Percentiles rank a stretch among this genome's conserved stretches.
These are phyloP conservation scores for Colletotrichum sansevieriae DNA, from an alignment of 2,329 filamentous ascomycete genomes.

Conservation along the genomic window DNA sequence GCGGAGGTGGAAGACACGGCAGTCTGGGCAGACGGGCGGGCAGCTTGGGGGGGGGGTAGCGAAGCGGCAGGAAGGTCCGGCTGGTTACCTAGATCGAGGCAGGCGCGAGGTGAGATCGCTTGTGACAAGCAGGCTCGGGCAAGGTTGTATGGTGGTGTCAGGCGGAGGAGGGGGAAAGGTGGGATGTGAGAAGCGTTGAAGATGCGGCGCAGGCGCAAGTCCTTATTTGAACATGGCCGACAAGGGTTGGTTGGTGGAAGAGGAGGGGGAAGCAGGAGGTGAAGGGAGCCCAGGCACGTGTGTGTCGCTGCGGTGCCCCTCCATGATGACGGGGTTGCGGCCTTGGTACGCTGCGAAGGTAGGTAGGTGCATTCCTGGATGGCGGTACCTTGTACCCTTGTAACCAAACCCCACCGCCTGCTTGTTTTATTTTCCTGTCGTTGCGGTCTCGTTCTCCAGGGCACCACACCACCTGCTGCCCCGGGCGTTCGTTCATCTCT, in stretches of 20 bases:
- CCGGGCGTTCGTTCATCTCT: conserved; percentile 23
- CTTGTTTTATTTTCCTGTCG: not conserved
- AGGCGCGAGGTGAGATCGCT: conserved; percentile 10
- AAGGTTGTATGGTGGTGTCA: conserved; percentile 31
- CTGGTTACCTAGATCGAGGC: conserved; percentile 3
- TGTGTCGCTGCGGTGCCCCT: conserved; percentile 29
- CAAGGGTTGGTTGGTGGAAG: conserved; percentile 1
- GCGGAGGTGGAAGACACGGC: conserved; percentile 13
- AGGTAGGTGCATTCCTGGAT: conserved; percentile 10
- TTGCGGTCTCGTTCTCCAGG: not conserved
- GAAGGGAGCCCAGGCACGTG: not conserved
- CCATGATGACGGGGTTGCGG: conserved; percentile 39
- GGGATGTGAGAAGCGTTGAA: conserved; percentile 39
- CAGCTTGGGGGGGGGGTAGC: not conserved
- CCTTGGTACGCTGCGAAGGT: no score
- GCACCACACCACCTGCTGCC: conserved; percentile 1
- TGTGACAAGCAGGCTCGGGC: not conserved
- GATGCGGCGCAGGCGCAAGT: conserved; percentile 38
- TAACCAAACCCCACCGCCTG: conserved; percentile 15
- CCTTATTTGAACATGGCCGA: conserved; percentile 41
- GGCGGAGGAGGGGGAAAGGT: conserved; percentile 24
- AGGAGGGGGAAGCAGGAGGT: conserved; percentile 4
- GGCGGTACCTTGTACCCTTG: conserved; percentile 18
- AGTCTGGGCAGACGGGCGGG: conserved; percentile 13
- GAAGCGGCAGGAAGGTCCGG: conserved; percentile 11